Percentiles rank a stretch among this genome's conserved stretches.
Evolutionary conservation across 2,329 filamentous ascomycete genomes (phyloP).

Genomic region (Dissoconium aciculare): DNA sequence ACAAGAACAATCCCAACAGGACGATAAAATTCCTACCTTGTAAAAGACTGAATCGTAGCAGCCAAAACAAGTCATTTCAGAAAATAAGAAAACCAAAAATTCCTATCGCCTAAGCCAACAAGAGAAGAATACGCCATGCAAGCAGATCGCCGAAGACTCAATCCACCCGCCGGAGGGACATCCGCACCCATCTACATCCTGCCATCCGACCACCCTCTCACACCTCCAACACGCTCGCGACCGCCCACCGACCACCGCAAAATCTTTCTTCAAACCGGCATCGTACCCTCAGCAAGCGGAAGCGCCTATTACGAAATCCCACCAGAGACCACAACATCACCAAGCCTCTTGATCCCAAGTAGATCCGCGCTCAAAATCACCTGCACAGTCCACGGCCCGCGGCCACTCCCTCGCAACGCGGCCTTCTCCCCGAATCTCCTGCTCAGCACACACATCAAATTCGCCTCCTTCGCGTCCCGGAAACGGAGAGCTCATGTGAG

Average conservation of each 20-base stretch:
- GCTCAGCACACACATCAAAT: slow-evolving; percentile 87
- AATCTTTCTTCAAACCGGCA: slow-evolving; percentile 81
- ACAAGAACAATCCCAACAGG: too few relatives aligned
- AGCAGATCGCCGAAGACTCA: slow-evolving; percentile 78
- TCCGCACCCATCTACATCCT: slow-evolving; percentile 54
- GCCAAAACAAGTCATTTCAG: too few relatives aligned
- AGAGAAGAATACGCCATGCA: too few relatives aligned
- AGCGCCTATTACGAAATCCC: slow-evolving; percentile 66
- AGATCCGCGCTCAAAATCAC: slow-evolving; percentile 71
- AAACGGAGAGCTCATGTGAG: slow-evolving; percentile 72
- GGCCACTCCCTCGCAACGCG: slow-evolving; percentile 75
- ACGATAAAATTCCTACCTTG: too few relatives aligned
- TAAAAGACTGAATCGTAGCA: too few relatives aligned
- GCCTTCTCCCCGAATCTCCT: slow-evolving; percentile 88
- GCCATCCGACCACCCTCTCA: slow-evolving; percentile 32
- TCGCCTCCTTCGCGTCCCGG: slow-evolving; percentile 81
- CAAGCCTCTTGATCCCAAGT: slow-evolving; percentile 35
- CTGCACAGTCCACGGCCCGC: slow-evolving; percentile 84
- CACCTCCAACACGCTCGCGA: slow-evolving; percentile 42
- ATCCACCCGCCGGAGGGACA: slow-evolving; percentile 69
- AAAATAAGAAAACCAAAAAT: too few relatives aligned
- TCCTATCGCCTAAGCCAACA: too few relatives aligned
- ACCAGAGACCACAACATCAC: slow-evolving; percentile 26
- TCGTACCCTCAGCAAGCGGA: slow-evolving; percentile 84
- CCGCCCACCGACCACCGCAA: slow-evolving; percentile 60